Evolutionary conservation across 768 basidiomycete genomes (phyloP).

Genomic region (Termitomyces sp.): DNA sequence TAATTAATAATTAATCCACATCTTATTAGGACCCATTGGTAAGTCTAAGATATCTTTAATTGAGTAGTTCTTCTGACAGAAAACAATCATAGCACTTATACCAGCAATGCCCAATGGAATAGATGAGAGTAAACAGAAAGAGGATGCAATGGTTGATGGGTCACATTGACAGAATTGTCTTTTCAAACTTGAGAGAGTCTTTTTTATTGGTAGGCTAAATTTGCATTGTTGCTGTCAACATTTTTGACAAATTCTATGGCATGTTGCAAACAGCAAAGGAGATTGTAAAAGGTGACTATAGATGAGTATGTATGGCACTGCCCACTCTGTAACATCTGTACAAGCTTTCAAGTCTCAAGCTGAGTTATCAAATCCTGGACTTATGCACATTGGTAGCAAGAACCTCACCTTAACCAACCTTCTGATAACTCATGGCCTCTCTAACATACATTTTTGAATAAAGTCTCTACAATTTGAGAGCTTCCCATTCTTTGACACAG

Average conservation of each 20-base stretch:
- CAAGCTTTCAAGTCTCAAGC: conserved; percentile 8
- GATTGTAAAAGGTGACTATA: conserved; percentile 61
- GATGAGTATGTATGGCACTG: conserved; percentile 50
- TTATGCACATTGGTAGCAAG: conserved; percentile 72
- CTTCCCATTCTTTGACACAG: conserved; percentile 32
- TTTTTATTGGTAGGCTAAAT: too few species aligned
- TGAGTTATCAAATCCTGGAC: conserved; percentile 19
- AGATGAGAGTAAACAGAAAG: too few species aligned
- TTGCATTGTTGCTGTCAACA: too few species aligned
- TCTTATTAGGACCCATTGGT: too few species aligned
- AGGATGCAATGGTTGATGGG: too few species aligned
- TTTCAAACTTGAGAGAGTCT: too few species aligned
- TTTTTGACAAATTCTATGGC: conserved; percentile 74
- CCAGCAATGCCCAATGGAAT: too few species aligned
- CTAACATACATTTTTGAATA: conserved; percentile 38
- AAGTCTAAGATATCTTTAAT: too few species aligned
- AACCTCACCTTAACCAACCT: conserved; percentile 80
- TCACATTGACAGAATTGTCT: too few species aligned
- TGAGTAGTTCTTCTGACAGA: too few species aligned
- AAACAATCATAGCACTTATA: too few species aligned
- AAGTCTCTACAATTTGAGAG: not conserved
- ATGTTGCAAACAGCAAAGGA: conserved; percentile 63
- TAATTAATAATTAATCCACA: too few species aligned
- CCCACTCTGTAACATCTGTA: conserved; percentile 1
- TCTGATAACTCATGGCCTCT: conserved; percentile 74